A percentile compares a stretch with the other conserved stretches of the same genome.
These are phyloP conservation scores for Lipomyces spencermartinsiae DNA, from an alignment of 805 yeast species.

Conservation along the genomic window DNA sequence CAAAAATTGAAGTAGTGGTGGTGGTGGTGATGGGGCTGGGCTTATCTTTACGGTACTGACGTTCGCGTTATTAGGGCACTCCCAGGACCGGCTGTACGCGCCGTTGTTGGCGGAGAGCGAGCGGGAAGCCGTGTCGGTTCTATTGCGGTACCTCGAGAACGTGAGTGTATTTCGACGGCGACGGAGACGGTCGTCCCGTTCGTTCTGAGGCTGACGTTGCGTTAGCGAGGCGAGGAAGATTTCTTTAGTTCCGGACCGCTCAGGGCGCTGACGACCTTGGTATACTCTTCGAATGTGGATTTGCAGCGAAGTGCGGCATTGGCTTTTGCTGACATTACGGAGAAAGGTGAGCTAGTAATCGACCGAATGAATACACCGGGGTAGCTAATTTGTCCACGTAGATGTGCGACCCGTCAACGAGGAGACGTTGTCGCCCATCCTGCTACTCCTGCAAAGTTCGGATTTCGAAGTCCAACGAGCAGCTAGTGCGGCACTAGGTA, in stretches of 20 bases:
- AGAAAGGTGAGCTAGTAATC: conserved; percentile 55
- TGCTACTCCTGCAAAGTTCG: conserved; percentile 80
- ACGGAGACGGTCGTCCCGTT: too few relatives aligned
- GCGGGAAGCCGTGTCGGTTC: conserved; percentile 91
- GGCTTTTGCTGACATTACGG: conserved; percentile 98
- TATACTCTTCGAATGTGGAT: conserved; percentile 92
- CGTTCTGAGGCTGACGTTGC: background rate
- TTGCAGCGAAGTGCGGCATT: conserved; percentile 96
- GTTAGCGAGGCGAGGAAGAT: conserved; percentile 74
- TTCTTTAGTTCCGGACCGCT: conserved; percentile 83
- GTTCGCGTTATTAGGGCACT: conserved; percentile 22
- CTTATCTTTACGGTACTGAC: background rate
- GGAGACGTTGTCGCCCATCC: conserved; percentile 91
- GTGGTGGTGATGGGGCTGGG: too few relatives aligned
- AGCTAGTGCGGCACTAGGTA: conserved; percentile 98
- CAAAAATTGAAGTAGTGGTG: too few relatives aligned
- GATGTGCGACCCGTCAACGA: conserved; percentile 89
- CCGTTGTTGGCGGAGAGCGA: conserved; percentile 93
- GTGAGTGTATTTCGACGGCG: conserved; percentile 40
- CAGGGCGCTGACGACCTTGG: conserved; percentile 87
- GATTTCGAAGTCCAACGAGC: conserved; percentile 98
- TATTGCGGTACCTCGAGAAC: conserved; percentile 88
- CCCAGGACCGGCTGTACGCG: conserved; percentile 61
- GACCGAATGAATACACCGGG: background rate
- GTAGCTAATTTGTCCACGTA: background rate